Evolutionary conservation across 495 filamentous ascomycete species (phyloP).

Genomic region (Trichoderma reesei): DNA sequence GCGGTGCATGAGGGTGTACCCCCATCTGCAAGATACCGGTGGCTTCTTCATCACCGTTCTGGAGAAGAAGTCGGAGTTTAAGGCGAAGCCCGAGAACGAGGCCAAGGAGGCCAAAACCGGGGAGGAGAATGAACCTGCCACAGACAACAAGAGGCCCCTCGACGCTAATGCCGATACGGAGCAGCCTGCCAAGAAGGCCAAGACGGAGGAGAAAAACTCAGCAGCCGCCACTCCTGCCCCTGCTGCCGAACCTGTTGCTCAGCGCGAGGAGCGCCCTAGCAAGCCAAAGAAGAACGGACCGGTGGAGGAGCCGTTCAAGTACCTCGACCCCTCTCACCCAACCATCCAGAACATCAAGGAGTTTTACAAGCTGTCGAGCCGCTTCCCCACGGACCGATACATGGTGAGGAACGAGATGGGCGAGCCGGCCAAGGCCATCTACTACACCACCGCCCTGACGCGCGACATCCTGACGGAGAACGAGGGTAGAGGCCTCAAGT

Average conservation of each 20-base stretch:
- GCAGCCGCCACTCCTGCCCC: conserved; percentile 15
- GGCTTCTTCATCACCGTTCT: conserved; percentile 95
- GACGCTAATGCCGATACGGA: conserved; percentile 19
- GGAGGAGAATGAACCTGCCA: conserved; percentile 20
- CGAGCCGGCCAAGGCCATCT: conserved; percentile 76
- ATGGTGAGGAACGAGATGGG: conserved; percentile 90
- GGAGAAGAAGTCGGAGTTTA: conserved; percentile 84
- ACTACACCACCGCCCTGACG: conserved; percentile 83
- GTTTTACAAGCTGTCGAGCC: conserved; percentile 73
- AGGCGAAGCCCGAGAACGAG: conserved; percentile 64
- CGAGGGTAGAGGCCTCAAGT: conserved; percentile 82
- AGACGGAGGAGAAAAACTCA: conserved; percentile 19
- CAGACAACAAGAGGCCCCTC: conserved; percentile 5
- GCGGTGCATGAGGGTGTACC: conserved; percentile 85
- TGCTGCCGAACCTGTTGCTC: conserved; percentile 12
- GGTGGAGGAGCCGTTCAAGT: conserved; percentile 88
- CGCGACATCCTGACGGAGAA: conserved; percentile 73
- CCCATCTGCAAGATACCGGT: conserved; percentile 90
- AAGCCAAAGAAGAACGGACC: conserved; percentile 28
- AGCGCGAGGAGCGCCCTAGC: conserved; percentile 24
- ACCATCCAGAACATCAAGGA: conserved; percentile 63
- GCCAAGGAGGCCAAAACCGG: conserved; percentile 33
- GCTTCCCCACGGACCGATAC: conserved; percentile 83
- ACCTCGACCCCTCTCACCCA: conserved; percentile 57
- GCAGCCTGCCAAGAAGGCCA: conserved; percentile 19